These are phyloP conservation scores for Eragrostis tef DNA, from an alignment of 202 grass and related monocot species.

Conservation along the genomic window DNA sequence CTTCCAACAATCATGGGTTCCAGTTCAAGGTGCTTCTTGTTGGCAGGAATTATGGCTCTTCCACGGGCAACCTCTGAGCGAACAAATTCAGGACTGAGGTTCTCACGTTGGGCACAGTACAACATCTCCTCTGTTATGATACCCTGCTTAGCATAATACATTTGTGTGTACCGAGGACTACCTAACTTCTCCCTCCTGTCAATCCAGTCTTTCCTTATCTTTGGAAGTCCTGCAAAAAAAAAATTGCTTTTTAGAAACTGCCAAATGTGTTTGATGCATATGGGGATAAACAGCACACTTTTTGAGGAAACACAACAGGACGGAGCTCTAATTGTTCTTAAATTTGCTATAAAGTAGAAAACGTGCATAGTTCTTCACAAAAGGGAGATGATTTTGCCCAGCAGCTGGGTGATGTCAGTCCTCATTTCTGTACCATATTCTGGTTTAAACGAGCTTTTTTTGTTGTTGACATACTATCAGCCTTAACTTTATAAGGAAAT, in stretches of 20 bases:
- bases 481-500: constrained; percentile 1
- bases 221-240: constrained; percentile 74
- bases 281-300: constrained; percentile 5
- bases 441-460: background rate
- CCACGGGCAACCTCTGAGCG: constrained; percentile 82
- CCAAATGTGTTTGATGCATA: background rate
- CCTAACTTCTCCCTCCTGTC: constrained; percentile 76
- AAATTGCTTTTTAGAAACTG: constrained; percentile 10
- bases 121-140: constrained; percentile 98
- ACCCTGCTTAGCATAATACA: constrained; percentile 96
- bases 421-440: background rate
- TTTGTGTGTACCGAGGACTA: constrained; percentile 85
- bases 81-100: constrained; percentile 94
- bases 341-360: background rate
- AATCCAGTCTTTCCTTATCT: constrained; percentile 96
- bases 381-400: background rate
- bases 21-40: constrained; percentile 93
- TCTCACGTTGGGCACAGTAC: constrained; percentile 89
- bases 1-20: constrained; percentile 98
- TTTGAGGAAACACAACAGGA: background rate
- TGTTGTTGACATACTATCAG: constrained; percentile 11
- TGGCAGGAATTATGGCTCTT: constrained; percentile 94
- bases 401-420: background rate
- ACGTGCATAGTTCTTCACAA: background rate
- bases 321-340: background rate